phyloP scores from a whole-genome alignment of 208 protist genomes.

The Trypanosoma congolense region DNA sequence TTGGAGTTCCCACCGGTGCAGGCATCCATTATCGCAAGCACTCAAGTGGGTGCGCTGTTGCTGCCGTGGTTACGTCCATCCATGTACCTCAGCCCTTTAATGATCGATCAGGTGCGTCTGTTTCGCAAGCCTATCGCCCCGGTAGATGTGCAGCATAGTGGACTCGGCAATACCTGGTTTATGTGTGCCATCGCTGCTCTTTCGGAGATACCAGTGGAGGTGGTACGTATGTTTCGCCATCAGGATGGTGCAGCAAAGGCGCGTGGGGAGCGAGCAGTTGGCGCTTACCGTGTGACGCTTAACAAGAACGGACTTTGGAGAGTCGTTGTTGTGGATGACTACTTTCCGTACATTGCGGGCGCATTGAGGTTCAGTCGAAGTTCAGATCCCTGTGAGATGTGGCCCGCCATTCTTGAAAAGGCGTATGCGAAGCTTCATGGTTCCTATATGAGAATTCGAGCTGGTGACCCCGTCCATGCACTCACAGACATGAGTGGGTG shows the following conservation, averaged over 20 bases:
- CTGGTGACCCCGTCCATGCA: constrained; percentile 84
- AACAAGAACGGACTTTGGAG: constrained; percentile 88
- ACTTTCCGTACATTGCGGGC: constrained; percentile 60
- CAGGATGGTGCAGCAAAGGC: constrained; percentile 40
- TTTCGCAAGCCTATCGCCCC: constrained; percentile 68
- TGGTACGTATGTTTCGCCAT: constrained; percentile 73
- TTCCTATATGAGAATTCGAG: constrained; percentile 76
- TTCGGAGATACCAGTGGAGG: constrained; percentile 37
- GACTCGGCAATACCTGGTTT: constrained; percentile 84
- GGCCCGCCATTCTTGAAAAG: constrained; percentile 86
- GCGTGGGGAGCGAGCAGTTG: constrained; percentile 46
- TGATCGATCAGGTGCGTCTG: constrained; percentile 62
- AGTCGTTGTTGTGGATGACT: constrained; percentile 84
- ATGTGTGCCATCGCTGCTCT: constrained; percentile 73
- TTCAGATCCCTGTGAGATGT: constrained; percentile 78
- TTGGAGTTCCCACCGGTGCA: constrained; percentile 67
- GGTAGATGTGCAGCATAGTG: constrained; percentile 51
- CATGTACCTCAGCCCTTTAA: constrained; percentile 40
- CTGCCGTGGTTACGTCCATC: constrained; percentile 69
- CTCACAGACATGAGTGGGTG: constrained; percentile 81
- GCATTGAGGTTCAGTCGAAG: constrained; percentile 50
- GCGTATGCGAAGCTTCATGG: constrained; percentile 88
- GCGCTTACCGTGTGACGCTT: constrained; percentile 84
- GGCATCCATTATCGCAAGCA: constrained; percentile 38
- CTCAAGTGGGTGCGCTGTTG: constrained; percentile 34